Evolutionary conservation across 2,329 filamentous ascomycete species (phyloP).

Genomic region (Trichophyton benhamiae): DNA sequence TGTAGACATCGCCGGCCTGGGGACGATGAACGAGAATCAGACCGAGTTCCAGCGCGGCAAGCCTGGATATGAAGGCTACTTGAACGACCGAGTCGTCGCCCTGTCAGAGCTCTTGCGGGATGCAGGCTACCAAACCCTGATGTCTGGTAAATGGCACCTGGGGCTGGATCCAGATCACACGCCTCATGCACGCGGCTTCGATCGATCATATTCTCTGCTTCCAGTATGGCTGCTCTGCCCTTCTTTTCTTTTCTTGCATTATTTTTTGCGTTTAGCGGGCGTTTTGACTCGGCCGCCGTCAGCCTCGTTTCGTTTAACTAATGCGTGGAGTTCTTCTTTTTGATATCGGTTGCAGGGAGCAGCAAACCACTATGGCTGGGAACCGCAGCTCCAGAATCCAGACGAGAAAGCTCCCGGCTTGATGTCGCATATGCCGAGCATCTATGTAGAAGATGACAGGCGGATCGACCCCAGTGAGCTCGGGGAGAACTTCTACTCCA

Average conservation of each 20-base stretch:
- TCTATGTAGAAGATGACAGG: conserved; percentile 36
- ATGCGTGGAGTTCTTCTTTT: background rate
- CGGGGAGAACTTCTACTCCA: conserved; percentile 43
- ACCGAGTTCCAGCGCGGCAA: conserved; percentile 45
- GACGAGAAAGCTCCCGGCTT: conserved; percentile 31
- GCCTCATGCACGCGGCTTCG: conserved; percentile 47
- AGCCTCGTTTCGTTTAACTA: too few relatives aligned
- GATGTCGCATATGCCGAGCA: conserved; percentile 31
- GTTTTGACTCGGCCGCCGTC: background rate
- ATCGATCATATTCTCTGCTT: conserved; percentile 47
- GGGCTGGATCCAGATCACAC: conserved; percentile 46
- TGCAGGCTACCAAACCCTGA: conserved; percentile 47
- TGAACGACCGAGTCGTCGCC: conserved; percentile 48
- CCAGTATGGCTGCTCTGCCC: conserved; percentile 40
- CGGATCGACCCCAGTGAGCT: conserved; percentile 31
- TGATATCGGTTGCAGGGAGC: conserved; percentile 1
- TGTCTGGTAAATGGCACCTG: conserved; percentile 54
- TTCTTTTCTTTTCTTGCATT: background rate
- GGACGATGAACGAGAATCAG: conserved; percentile 45
- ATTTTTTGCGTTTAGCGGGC: background rate
- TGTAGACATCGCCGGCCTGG: conserved; percentile 37
- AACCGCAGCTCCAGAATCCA: conserved; percentile 31
- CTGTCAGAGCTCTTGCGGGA: conserved; percentile 48
- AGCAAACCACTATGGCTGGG: conserved; percentile 44
- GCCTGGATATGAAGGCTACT: conserved; percentile 52